phyloP scores from a whole-genome alignment of 78 protist species.

The Dictyostelium citrinum region DNA sequence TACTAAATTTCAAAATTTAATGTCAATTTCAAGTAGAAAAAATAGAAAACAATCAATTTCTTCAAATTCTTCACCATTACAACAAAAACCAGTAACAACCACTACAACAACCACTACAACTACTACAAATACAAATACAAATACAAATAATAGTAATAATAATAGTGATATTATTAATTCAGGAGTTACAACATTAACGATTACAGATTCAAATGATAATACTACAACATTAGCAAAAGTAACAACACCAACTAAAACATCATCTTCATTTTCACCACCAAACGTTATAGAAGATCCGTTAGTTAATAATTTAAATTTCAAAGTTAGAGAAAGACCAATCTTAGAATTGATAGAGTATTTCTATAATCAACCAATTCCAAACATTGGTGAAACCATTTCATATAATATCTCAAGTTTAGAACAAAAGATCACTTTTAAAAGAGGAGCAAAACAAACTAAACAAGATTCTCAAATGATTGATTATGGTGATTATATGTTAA shows the following conservation, averaged over 20 bases:
- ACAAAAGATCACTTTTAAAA: background rate
- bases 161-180: background rate
- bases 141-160: background rate
- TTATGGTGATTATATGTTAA: constrained; percentile 17
- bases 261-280: too few species aligned
- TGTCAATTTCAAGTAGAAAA: background rate
- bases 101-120: background rate
- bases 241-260: too few species aligned
- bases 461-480: background rate
- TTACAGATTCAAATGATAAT: background rate
- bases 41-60: background rate
- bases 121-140: background rate
- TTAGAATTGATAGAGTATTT: constrained; percentile 38
- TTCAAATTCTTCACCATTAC: background rate
- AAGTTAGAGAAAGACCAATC: constrained; percentile 18
- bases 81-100: background rate
- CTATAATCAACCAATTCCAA: constrained; percentile 37
- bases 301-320: background rate
- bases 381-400: background rate
- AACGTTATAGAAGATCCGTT: background rate
- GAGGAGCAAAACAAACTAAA: background rate
- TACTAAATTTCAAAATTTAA: constrained; percentile 15
- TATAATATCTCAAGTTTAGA: background rate
- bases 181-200: background rate
- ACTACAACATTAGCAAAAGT: background rate